Conservation (phyloP, 495 filamentous ascomycete species). For the Aspergillus incahuasiensis region DNA sequence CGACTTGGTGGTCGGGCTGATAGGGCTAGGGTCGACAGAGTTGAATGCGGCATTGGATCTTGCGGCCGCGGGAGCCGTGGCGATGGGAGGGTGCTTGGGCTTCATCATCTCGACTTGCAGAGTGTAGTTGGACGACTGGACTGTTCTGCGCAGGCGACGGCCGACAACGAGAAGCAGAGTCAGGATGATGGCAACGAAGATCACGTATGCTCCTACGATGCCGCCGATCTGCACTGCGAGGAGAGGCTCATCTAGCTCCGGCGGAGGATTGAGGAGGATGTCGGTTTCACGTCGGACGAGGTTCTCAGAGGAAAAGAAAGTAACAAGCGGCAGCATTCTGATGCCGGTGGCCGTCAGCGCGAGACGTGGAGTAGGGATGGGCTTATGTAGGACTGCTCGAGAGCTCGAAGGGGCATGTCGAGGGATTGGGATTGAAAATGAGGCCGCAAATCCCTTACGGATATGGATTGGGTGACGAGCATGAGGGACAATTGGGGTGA, state of each 20-base stretch:
- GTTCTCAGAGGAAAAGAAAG: slow-evolving; percentile 9
- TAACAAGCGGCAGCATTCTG: slow-evolving; percentile 13
- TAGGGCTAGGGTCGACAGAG: slow-evolving; percentile 45
- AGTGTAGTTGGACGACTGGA: slow-evolving; percentile 47
- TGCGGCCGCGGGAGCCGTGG: background rate
- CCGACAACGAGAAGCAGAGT: slow-evolving; percentile 61
- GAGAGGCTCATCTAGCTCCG: slow-evolving; percentile 45
- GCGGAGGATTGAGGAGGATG: slow-evolving; percentile 10
- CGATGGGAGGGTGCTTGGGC: slow-evolving; percentile 44
- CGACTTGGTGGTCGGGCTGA: slow-evolving; percentile 33
- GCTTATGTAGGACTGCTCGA: slow-evolving; percentile 18
- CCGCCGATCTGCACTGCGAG: slow-evolving; percentile 73
- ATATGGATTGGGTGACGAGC: slow-evolving; percentile 16
- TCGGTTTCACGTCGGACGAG: background rate
- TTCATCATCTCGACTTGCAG: slow-evolving; percentile 62
- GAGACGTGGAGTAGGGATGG: background rate
- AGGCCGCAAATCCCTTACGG: slow-evolving; percentile 23
- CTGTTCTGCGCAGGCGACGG: slow-evolving; percentile 50
- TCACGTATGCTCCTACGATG: slow-evolving; percentile 73
- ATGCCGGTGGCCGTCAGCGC: background rate
- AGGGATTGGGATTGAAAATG: slow-evolving; percentile 21
- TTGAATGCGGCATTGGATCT: background rate
- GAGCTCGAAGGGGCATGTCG: slow-evolving; percentile 7
- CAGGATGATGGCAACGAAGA: slow-evolving; percentile 65
- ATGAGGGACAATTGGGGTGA: slow-evolving; percentile 18